Percentiles rank a stretch among this genome's conserved stretches.
phyloP scores from a whole-genome alignment of 2,329 filamentous ascomycete species.

The Drechslerella dactyloides region DNA sequence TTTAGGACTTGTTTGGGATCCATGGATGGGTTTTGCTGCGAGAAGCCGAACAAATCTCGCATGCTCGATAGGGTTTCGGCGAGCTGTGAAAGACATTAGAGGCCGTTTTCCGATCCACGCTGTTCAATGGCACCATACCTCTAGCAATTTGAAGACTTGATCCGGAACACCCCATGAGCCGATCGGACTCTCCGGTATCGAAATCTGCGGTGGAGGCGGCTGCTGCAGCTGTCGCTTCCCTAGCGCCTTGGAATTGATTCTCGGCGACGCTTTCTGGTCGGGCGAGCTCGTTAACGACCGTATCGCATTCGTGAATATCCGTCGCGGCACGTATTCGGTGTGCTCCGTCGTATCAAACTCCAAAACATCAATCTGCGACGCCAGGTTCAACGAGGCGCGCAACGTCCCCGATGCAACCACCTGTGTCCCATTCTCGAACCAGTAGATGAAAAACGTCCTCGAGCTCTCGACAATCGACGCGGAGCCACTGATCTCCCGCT shows the following conservation, averaged over 20 bases:
- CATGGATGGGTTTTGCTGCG: slow-evolving; percentile 64
- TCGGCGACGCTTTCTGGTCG: slow-evolving; percentile 66
- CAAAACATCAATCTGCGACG: slow-evolving; percentile 81
- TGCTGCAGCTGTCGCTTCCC: slow-evolving; percentile 63
- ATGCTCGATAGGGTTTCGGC: slow-evolving; percentile 71
- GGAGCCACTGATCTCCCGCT: slow-evolving; percentile 59
- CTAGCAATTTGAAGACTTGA: slow-evolving; percentile 67
- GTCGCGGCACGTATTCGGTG: slow-evolving; percentile 82
- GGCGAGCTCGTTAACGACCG: slow-evolving; percentile 59
- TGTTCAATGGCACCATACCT: slow-evolving; percentile 61
- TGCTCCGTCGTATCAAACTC: slow-evolving; percentile 79
- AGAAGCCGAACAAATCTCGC: slow-evolving; percentile 66
- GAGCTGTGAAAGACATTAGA: slow-evolving; percentile 60
- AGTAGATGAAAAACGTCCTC: slow-evolving; percentile 83
- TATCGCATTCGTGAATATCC: slow-evolving; percentile 62
- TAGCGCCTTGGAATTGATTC: slow-evolving; percentile 64
- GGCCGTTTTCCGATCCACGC: slow-evolving; percentile 15
- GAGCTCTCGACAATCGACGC: slow-evolving; percentile 73
- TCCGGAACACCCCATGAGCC: slow-evolving; percentile 65
- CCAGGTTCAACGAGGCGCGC: slow-evolving; percentile 76
- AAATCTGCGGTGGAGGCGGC: slow-evolving; percentile 53
- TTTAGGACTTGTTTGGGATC: slow-evolving; percentile 66
- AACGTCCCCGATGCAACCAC: slow-evolving; percentile 78
- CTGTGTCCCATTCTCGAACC: slow-evolving; percentile 77
- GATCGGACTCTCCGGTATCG: slow-evolving; percentile 60